phyloP scores from a whole-genome alignment of 2,329 filamentous ascomycete species.

The Endoconidiophora polonica region DNA sequence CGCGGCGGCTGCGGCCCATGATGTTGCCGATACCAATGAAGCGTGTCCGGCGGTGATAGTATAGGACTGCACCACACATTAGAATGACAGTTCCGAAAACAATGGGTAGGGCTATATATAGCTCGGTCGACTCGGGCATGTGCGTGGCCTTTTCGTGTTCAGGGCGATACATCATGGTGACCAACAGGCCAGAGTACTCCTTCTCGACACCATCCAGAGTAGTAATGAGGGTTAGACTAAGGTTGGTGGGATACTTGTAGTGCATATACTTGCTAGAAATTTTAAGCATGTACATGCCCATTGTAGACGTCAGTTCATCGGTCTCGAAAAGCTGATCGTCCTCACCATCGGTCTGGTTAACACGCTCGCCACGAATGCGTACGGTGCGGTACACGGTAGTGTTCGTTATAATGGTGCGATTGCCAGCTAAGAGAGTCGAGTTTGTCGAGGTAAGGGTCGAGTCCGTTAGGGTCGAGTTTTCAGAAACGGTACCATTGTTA shows the following conservation, averaged over 20 bases:
- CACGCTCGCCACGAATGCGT: conserved; percentile 20
- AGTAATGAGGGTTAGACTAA: conserved; percentile 30
- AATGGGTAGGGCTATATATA: conserved; percentile 37
- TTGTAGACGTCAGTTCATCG: conserved; percentile 21
- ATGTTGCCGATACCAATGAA: conserved; percentile 34
- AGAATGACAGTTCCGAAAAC: conserved; percentile 31
- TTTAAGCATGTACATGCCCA: conserved; percentile 33
- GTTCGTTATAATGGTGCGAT: neutral
- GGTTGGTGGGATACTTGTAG: conserved; percentile 26
- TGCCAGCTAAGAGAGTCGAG: neutral
- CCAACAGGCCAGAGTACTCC: conserved; percentile 28
- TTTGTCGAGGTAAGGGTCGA: neutral
- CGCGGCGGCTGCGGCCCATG: conserved; percentile 28
- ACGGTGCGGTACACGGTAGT: conserved; percentile 12
- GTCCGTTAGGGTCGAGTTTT: conserved; percentile 11
- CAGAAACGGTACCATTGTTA: conserved; percentile 19
- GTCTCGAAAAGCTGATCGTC: conserved; percentile 23
- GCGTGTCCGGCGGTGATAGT: conserved; percentile 38
- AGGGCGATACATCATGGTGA: conserved; percentile 20
- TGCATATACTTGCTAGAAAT: conserved; percentile 24
- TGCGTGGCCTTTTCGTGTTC: conserved; percentile 19
- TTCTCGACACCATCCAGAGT: conserved; percentile 20
- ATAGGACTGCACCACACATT: conserved; percentile 35
- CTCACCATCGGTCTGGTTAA: conserved; percentile 26
- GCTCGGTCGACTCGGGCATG: conserved; percentile 23